Evolutionary conservation across 2,329 filamentous ascomycete species (phyloP).

Genomic region (Colletotrichum caudatum): DNA sequence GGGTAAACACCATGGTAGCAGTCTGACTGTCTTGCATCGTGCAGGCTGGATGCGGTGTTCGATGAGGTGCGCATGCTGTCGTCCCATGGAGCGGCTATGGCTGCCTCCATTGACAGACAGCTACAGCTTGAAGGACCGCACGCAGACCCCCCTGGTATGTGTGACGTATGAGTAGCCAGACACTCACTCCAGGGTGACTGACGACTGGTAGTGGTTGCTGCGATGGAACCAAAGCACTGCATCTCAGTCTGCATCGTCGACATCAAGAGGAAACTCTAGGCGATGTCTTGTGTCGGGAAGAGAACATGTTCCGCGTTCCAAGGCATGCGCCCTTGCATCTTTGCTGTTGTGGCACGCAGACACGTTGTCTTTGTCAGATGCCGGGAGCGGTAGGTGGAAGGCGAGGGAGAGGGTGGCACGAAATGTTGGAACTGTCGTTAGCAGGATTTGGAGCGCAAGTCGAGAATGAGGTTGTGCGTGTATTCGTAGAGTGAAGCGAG

Average conservation of each 20-base stretch:
- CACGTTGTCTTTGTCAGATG: slow-evolving; percentile 18
- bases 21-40: not conserved
- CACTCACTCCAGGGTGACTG: not conserved
- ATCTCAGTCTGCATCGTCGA: slow-evolving; percentile 14
- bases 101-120: not conserved
- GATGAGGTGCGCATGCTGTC: not conserved
- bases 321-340: slow-evolving; percentile 35
- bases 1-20: not conserved
- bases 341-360: slow-evolving; percentile 13
- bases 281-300: slow-evolving; percentile 5
- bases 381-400: slow-evolving; percentile 17
- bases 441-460: not conserved
- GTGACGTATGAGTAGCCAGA: not conserved
- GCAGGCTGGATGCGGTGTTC: slow-evolving; percentile 7
- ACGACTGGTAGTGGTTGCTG: not conserved
- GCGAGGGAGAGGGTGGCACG: slow-evolving; percentile 2
- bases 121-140: slow-evolving; percentile 8
- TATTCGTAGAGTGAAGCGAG: not conserved
- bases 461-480: slow-evolving; percentile 15
- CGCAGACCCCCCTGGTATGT: not conserved
- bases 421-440: not conserved
- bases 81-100: slow-evolving; percentile 7
- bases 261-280: slow-evolving; percentile 15
- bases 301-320: slow-evolving; percentile 24
- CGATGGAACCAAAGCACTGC: slow-evolving; percentile 3